phyloP scores from a whole-genome alignment of 164 flowering plant genomes.

The Magnolia kwangsiensis region DNA sequence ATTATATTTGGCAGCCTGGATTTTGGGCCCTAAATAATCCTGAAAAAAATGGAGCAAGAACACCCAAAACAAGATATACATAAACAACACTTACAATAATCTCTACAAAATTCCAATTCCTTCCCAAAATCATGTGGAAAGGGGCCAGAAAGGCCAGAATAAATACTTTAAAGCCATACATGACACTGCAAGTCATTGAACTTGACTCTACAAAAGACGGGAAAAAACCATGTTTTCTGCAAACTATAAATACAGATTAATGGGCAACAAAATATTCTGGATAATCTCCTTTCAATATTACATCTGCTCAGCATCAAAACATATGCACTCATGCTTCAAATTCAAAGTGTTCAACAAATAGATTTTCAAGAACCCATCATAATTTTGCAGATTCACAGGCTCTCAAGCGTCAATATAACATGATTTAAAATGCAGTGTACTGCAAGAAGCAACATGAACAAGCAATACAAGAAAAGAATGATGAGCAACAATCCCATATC shows the following conservation, averaged over 20 bases:
- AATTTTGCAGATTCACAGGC: not conserved
- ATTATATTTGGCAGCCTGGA: too few species aligned
- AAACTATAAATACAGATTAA: not conserved
- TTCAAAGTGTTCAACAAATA: not conserved
- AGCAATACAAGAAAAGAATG: not conserved
- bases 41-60: too few species aligned
- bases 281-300: not conserved
- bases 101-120: too few species aligned
- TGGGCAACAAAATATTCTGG: not conserved
- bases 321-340: not conserved
- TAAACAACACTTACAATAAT: too few species aligned
- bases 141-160: too few species aligned
- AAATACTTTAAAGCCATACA: too few species aligned
- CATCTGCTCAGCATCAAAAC: not conserved
- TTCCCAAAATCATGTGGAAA: too few species aligned
- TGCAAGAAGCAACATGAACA: not conserved
- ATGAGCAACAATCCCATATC: not conserved
- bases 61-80: too few species aligned
- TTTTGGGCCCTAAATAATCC: too few species aligned
- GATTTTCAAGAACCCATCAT: not conserved
- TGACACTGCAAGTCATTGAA: too few species aligned
- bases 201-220: too few species aligned
- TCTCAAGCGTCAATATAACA: not conserved
- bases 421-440: not conserved
- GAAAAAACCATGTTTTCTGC: too few species aligned